phyloP scores from a whole-genome alignment of 2,329 filamentous ascomycete species.

The Pyricularia grisea region DNA sequence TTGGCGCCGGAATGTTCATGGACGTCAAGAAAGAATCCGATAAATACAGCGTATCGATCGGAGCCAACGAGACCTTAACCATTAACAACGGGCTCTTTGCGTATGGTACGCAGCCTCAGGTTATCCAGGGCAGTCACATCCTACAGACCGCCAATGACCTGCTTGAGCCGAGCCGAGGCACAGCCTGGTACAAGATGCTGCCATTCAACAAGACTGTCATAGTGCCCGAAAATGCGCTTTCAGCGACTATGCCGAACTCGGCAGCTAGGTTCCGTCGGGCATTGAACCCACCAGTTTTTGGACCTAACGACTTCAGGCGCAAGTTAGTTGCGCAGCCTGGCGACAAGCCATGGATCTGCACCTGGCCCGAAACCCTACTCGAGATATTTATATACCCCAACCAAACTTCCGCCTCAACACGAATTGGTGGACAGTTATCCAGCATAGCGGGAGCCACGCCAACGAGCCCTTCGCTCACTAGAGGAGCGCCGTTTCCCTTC shows the following conservation, averaged over 20 bases:
- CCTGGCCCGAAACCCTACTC: slow-evolving; percentile 44
- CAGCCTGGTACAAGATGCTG: slow-evolving; percentile 41
- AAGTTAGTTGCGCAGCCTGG: slow-evolving; percentile 31
- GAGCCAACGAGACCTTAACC: slow-evolving; percentile 23
- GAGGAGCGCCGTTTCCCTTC: background rate
- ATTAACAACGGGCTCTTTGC: slow-evolving; percentile 27
- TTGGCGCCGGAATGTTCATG: slow-evolving; percentile 21
- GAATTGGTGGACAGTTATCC: background rate
- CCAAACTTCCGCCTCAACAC: slow-evolving; percentile 26
- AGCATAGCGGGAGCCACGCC: background rate
- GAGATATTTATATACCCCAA: slow-evolving; percentile 48
- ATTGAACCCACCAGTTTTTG: slow-evolving; percentile 2
- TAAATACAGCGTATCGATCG: slow-evolving; percentile 3
- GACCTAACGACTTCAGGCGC: slow-evolving; percentile 21
- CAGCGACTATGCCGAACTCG: slow-evolving; percentile 9
- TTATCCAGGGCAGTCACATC: slow-evolving; percentile 22
- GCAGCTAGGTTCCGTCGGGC: slow-evolving; percentile 1
- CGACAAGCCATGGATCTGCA: slow-evolving; percentile 49
- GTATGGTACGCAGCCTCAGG: slow-evolving; percentile 43
- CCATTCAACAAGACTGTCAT: slow-evolving; percentile 49
- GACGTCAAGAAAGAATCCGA: background rate
- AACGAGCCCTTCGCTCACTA: background rate
- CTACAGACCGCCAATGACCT: slow-evolving; percentile 43
- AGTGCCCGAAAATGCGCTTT: slow-evolving; percentile 31
- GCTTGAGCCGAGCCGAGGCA: slow-evolving; percentile 35